phyloP scores from a whole-genome alignment of 345 rosid genomes.

The Lepidium aucheri region DNA sequence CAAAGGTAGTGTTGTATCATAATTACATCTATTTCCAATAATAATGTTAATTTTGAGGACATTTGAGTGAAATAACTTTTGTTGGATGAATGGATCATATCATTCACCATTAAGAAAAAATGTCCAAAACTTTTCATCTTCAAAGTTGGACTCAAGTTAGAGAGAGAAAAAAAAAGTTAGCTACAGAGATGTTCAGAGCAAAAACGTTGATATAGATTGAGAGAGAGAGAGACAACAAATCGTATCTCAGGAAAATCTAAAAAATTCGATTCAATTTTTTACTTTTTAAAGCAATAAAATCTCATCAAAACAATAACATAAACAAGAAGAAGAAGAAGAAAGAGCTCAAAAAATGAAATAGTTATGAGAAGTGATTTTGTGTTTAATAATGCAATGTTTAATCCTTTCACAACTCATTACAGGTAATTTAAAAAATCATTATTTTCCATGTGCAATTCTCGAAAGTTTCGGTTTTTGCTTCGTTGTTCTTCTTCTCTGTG shows the following conservation, averaged over 20 bases:
- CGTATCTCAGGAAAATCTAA: conserved; percentile 71
- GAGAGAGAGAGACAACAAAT: conserved; percentile 27
- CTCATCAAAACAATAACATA: not conserved
- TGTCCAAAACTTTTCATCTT: conserved; percentile 23
- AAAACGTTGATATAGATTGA: conserved; percentile 21
- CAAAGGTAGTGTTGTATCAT: not conserved
- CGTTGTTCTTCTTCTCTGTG: conserved; percentile 35
- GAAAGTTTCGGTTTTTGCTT: conserved; percentile 24
- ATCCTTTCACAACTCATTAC: conserved; percentile 15
- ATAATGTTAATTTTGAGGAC: not conserved
- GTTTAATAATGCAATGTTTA: conserved; percentile 27
- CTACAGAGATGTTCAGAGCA: conserved; percentile 16
- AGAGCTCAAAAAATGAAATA: not conserved
- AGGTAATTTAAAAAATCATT: conserved; percentile 10
- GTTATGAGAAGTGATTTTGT: not conserved
- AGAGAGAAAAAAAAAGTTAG: conserved; percentile 1
- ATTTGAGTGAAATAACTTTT: conserved; percentile 4
- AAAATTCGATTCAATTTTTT: conserved; percentile 62
- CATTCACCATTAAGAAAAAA: conserved; percentile 16
- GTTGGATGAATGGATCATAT: conserved; percentile 16
- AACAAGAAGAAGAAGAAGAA: not conserved
- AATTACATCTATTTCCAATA: conserved; percentile 8
- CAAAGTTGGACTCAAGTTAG: conserved; percentile 30
- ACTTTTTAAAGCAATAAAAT: conserved; percentile 38
- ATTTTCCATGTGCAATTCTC: conserved; percentile 24